Evolutionary conservation across 2,329 filamentous ascomycete genomes (phyloP).

Genomic region (Xylariaceae sp.): DNA sequence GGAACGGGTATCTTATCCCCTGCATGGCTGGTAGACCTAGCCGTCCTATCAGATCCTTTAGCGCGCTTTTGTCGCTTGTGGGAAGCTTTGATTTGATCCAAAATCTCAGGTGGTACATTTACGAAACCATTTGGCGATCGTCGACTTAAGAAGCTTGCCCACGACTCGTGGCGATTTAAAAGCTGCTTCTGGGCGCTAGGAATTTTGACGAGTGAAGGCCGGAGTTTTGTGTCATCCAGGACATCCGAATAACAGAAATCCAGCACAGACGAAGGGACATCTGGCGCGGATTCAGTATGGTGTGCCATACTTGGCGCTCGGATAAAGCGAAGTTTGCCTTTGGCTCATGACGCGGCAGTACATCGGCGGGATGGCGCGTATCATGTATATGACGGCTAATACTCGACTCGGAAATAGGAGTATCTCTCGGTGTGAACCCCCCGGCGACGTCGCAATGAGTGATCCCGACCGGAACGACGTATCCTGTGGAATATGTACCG

Average conservation of each 20-base stretch:
- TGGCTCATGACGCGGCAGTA: background rate
- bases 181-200: constrained; percentile 47
- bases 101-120: constrained; percentile 35
- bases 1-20: background rate
- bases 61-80: constrained; percentile 18
- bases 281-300: constrained; percentile 1
- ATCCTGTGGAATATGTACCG: no score
- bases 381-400: background rate
- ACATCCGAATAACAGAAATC: constrained; percentile 22
- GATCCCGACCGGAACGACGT: no score
- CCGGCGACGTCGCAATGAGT: no score
- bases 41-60: constrained; percentile 4
- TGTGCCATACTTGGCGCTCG: constrained; percentile 18
- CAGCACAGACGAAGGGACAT: constrained; percentile 10
- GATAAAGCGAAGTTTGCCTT: background rate
- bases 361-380: background rate
- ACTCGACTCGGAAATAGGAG: background rate
- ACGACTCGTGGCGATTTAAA: constrained; percentile 42
- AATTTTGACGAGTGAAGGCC: constrained; percentile 41
- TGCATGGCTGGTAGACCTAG: background rate
- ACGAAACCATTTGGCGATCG: constrained; percentile 24
- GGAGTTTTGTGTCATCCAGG: constrained; percentile 36
- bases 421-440: no score
- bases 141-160: constrained; percentile 29
- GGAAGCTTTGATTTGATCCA: constrained; percentile 27